These are phyloP conservation scores for Candida silvicultrix DNA, from an alignment of 805 yeast species.

Conservation along the genomic window DNA sequence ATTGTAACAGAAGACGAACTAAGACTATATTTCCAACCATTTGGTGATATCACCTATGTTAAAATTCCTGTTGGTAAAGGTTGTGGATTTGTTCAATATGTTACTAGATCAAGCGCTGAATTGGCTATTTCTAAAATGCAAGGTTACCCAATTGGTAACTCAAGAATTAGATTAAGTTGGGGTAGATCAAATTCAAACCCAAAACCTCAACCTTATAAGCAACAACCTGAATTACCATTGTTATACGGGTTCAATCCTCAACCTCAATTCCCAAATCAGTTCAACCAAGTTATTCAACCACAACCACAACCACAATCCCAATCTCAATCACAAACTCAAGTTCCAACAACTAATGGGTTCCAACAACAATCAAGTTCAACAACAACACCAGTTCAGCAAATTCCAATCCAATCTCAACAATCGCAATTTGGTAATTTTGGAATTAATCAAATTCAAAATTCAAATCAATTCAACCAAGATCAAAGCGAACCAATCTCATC, in stretches of 20 bases:
- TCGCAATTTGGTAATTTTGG: conserved; percentile 10
- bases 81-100: conserved; percentile 85
- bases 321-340: too few relatives aligned
- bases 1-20: conserved; percentile 56
- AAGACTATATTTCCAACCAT: conserved; percentile 51
- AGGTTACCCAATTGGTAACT: conserved; percentile 82
- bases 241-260: conserved; percentile 15
- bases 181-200: conserved; percentile 49
- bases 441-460: conserved; percentile 8
- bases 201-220: conserved; percentile 15
- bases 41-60: conserved; percentile 72
- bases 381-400: too few relatives aligned
- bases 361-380: too few relatives aligned
- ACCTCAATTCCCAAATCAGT: neutral
- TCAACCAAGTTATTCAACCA: conserved; percentile 1
- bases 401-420: too few relatives aligned
- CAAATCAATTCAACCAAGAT: conserved; percentile 20
- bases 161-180: conserved; percentile 82
- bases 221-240: conserved; percentile 18
- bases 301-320: neutral
- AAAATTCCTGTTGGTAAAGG: conserved; percentile 70
- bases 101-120: conserved; percentile 76
- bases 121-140: conserved; percentile 82
- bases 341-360: too few relatives aligned
- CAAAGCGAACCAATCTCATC: conserved; percentile 24